A percentile compares a stretch with the other conserved stretches of the same genome.
These are phyloP conservation scores for Zalaria sp. DNA, from an alignment of 2,329 filamentous ascomycete species.

Conservation along the genomic window DNA sequence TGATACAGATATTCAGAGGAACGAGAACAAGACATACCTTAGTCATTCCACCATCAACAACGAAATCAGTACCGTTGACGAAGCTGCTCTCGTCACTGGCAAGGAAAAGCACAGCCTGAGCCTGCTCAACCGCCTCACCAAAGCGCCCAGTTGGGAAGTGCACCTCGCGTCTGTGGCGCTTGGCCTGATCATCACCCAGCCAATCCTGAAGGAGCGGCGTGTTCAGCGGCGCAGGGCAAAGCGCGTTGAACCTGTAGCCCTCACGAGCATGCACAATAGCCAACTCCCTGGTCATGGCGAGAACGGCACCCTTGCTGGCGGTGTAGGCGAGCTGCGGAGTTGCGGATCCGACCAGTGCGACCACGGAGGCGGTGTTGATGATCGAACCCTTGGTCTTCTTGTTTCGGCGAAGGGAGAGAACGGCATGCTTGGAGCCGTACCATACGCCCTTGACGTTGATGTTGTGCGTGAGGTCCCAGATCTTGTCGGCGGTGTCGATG, in stretches of 20 bases:
- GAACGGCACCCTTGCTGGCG: constrained; percentile 81
- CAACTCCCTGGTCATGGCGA: constrained; percentile 79
- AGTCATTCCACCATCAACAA: constrained; percentile 91
- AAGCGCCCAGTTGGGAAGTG: constrained; percentile 84
- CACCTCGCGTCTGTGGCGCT: constrained; percentile 69
- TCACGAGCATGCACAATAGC: constrained; percentile 87
- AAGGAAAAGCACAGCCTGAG: constrained; percentile 74
- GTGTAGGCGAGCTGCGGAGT: constrained; percentile 89
- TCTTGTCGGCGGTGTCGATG: constrained; percentile 69
- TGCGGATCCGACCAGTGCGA: constrained; percentile 73
- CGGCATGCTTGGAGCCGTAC: constrained; percentile 87
- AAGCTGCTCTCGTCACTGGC: constrained; percentile 82
- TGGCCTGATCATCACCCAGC: constrained; percentile 74
- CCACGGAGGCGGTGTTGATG: constrained; percentile 86
- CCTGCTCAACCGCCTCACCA: constrained; percentile 88
- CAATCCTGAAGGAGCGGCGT: constrained; percentile 86
- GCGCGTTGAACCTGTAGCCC: constrained; percentile 75
- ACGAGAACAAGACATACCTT: constrained; percentile 35
- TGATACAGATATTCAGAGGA: background rate
- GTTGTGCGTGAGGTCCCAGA: constrained; percentile 86
- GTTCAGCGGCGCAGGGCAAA: constrained; percentile 86
- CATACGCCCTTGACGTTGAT: constrained; percentile 99
- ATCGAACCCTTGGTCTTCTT: constrained; percentile 67
- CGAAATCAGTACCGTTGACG: constrained; percentile 82
- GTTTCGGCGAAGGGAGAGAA: constrained; percentile 65